phyloP scores from a whole-genome alignment of 2,329 filamentous ascomycete genomes.

The Phaeosphaeria sp. region DNA sequence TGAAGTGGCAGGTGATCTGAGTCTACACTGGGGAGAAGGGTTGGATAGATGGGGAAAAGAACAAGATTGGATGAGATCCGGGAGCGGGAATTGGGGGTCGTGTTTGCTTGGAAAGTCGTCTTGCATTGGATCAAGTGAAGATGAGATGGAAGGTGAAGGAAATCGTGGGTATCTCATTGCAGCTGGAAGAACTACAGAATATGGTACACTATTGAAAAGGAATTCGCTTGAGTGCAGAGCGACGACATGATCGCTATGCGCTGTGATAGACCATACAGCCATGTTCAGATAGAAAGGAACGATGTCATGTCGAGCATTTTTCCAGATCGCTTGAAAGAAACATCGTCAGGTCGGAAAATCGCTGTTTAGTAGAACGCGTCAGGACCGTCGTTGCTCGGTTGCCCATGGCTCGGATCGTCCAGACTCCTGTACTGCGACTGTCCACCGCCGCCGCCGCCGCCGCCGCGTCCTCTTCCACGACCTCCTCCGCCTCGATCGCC shows the following conservation, averaged over 20 bases:
- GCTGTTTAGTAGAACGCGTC: slow-evolving; percentile 39
- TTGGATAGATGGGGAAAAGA: too few relatives aligned
- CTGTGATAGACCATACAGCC: too few relatives aligned
- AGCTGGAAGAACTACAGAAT: background rate
- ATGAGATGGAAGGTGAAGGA: background rate
- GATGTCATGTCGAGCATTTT: background rate
- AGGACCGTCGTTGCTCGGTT: slow-evolving; percentile 40
- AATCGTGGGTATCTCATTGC: slow-evolving; percentile 11
- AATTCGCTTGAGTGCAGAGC: background rate
- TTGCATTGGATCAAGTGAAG: too few relatives aligned
- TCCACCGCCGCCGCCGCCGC: slow-evolving; percentile 41
- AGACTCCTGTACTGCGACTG: slow-evolving; percentile 51
- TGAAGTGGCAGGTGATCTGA: too few relatives aligned
- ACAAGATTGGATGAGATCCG: too few relatives aligned
- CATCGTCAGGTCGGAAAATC: background rate
- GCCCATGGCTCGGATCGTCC: slow-evolving; percentile 50
- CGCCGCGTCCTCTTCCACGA: slow-evolving; percentile 39
- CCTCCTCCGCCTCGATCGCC: slow-evolving; percentile 48
- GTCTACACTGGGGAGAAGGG: too few relatives aligned
- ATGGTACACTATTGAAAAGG: background rate
- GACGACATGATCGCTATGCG: background rate
- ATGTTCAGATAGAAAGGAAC: too few relatives aligned
- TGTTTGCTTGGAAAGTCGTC: too few relatives aligned
- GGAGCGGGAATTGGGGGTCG: too few relatives aligned
- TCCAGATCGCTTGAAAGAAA: background rate